phyloP scores from a whole-genome alignment of 2,329 filamentous ascomycete genomes.

The Clarireedia hainanense region DNA sequence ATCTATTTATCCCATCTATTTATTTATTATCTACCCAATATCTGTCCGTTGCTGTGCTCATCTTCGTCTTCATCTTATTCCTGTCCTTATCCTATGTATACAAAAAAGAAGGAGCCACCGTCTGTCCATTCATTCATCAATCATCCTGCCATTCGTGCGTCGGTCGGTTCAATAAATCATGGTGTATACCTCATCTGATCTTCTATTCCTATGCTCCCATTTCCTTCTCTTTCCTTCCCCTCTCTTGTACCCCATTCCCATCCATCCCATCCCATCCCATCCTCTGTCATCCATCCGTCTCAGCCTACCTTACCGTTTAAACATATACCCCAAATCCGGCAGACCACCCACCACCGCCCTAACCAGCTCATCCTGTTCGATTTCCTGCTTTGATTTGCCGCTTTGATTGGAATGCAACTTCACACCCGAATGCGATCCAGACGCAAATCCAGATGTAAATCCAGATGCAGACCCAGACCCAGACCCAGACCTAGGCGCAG shows the following conservation, averaged over 20 bases:
- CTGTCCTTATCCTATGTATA: too few species aligned
- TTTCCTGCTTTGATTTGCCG: slow-evolving; percentile 21
- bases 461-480: too few species aligned
- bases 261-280: neutral
- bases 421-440: too few species aligned
- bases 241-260: neutral
- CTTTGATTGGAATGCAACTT: neutral
- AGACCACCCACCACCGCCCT: slow-evolving; percentile 26
- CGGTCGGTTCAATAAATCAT: neutral
- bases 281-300: neutral
- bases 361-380: slow-evolving; percentile 28
- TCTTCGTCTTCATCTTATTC: too few species aligned
- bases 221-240: neutral
- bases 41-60: too few species aligned
- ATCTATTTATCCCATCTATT: too few species aligned
- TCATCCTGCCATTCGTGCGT: too few species aligned
- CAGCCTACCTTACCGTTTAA: slow-evolving; percentile 18
- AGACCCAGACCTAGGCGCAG: too few species aligned
- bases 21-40: too few species aligned
- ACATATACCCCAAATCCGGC: slow-evolving; percentile 32
- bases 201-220: neutral
- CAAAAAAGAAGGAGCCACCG: too few species aligned
- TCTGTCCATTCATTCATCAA: too few species aligned
- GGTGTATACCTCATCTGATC: neutral
- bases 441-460: too few species aligned